Evolutionary conservation across 257 asterid species (phyloP).

Genomic region (Solanum boliviense): DNA sequence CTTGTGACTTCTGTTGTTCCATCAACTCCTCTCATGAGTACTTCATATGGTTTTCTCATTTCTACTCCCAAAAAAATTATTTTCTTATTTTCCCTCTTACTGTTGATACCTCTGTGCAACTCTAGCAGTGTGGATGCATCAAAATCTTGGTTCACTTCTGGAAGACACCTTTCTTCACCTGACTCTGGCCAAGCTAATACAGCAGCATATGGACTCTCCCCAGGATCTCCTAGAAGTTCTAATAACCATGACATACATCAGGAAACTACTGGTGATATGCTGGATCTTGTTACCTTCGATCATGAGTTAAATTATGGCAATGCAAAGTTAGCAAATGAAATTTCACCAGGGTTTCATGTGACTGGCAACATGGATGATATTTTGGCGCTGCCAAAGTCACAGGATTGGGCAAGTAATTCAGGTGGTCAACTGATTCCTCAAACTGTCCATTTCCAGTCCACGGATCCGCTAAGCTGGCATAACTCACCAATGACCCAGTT

Average conservation of each 20-base stretch:
- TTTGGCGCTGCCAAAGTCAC: conserved; percentile 11
- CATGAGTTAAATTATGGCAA: conserved; percentile 20
- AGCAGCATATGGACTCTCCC: conserved; percentile 17
- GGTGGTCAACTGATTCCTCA: conserved; percentile 19
- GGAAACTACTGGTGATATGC: conserved; percentile 18
- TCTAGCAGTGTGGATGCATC: conserved; percentile 35
- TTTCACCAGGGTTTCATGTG: conserved; percentile 17
- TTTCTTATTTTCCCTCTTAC: neutral
- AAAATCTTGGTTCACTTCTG: conserved; percentile 32
- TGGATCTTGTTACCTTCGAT: conserved; percentile 25
- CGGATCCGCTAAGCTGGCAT: conserved; percentile 25
- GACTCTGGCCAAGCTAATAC: conserved; percentile 23
- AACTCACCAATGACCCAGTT: conserved; percentile 34
- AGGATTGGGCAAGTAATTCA: conserved; percentile 15
- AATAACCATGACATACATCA: conserved; percentile 15
- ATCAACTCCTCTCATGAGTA: neutral
- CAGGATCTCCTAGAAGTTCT: conserved; percentile 15
- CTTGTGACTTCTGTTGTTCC: neutral
- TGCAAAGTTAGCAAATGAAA: conserved; percentile 15
- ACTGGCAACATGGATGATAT: conserved; percentile 6
- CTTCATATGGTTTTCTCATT: neutral
- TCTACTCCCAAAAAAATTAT: neutral
- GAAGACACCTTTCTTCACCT: conserved; percentile 30
- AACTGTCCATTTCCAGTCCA: conserved; percentile 20
- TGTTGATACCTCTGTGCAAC: neutral